A percentile compares a stretch with the other conserved stretches of the same genome.
These are phyloP conservation scores for Suhomyces atakaporum DNA, from an alignment of 1,139 yeast species.

Conservation along the genomic window DNA sequence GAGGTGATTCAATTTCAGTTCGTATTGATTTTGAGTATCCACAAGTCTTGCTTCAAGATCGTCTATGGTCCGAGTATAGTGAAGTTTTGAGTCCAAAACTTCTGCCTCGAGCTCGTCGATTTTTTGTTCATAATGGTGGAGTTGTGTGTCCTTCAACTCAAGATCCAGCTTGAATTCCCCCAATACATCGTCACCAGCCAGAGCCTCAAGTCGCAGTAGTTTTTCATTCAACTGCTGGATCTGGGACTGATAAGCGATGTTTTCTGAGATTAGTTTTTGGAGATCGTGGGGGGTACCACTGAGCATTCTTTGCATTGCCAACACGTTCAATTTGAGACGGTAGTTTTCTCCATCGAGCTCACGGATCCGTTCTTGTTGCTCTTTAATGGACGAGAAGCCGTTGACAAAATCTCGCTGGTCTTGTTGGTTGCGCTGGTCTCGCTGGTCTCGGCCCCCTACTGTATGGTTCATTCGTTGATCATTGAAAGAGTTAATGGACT, in stretches of 20 bases:
- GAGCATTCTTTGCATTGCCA: slow-evolving; percentile 52
- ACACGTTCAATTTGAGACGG: slow-evolving; percentile 59
- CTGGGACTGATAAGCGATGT: slow-evolving; percentile 44
- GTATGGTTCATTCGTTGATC: too few species aligned
- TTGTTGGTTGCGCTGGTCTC: slow-evolving; percentile 3
- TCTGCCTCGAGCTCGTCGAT: slow-evolving; percentile 9
- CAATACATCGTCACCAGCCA: too few species aligned
- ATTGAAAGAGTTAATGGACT: slow-evolving; percentile 10
- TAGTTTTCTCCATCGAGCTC: slow-evolving; percentile 61
- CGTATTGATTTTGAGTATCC: slow-evolving; percentile 12
- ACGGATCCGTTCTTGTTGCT: slow-evolving; percentile 54
- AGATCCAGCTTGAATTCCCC: slow-evolving; percentile 15
- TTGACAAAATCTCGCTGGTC: slow-evolving; percentile 19
- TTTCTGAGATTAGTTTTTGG: slow-evolving; percentile 38
- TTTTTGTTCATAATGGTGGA: slow-evolving; percentile 12
- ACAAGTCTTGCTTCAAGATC: slow-evolving; percentile 10
- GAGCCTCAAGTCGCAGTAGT: too few species aligned
- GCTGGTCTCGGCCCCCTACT: too few species aligned
- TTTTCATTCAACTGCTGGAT: slow-evolving; percentile 25
- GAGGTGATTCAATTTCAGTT: slow-evolving; percentile 9
- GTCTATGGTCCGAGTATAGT: slow-evolving; percentile 9
- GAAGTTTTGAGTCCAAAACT: too few species aligned
- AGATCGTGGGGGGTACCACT: slow-evolving; percentile 49
- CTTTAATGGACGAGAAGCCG: slow-evolving; percentile 45
- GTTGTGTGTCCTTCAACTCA: slow-evolving; percentile 19